phyloP scores from a whole-genome alignment of 23 red algal species.

The Chondrus crispus region DNA sequence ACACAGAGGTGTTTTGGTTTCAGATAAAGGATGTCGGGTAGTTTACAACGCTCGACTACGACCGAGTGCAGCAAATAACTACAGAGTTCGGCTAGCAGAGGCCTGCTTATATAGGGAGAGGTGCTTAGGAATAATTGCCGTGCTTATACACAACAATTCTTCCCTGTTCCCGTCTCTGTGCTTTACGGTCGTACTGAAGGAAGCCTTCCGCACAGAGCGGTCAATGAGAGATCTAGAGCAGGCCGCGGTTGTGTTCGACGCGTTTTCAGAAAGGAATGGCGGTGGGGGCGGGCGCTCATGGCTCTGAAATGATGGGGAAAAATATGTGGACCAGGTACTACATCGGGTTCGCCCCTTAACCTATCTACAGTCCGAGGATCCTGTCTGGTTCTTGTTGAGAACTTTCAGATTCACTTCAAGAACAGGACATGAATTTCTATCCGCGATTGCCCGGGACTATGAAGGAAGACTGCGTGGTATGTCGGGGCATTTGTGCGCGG shows the following conservation, averaged over 20 bases:
- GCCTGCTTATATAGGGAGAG: neutral
- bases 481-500: too few species aligned
- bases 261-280: too few species aligned
- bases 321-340: neutral
- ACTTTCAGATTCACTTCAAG: conserved; percentile 28
- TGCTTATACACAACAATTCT: neutral
- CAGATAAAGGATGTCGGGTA: neutral
- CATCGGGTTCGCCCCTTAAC: neutral
- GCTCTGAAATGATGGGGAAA: too few species aligned
- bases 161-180: neutral
- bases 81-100: neutral
- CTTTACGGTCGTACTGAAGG: neutral
- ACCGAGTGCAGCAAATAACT: neutral
- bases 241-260: too few species aligned
- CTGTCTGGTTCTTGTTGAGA: neutral
- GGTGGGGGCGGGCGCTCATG: too few species aligned
- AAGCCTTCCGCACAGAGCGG: neutral
- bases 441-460: neutral
- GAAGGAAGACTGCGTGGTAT: neutral
- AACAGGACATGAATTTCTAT: conserved; percentile 1
- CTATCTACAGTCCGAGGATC: conserved; percentile 1
- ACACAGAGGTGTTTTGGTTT: neutral
- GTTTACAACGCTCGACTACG: neutral
- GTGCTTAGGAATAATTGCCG: neutral
- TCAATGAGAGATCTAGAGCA: too few species aligned